phyloP scores from a whole-genome alignment of 2,329 filamentous ascomycete species.

The Colletotrichum destructivum region DNA sequence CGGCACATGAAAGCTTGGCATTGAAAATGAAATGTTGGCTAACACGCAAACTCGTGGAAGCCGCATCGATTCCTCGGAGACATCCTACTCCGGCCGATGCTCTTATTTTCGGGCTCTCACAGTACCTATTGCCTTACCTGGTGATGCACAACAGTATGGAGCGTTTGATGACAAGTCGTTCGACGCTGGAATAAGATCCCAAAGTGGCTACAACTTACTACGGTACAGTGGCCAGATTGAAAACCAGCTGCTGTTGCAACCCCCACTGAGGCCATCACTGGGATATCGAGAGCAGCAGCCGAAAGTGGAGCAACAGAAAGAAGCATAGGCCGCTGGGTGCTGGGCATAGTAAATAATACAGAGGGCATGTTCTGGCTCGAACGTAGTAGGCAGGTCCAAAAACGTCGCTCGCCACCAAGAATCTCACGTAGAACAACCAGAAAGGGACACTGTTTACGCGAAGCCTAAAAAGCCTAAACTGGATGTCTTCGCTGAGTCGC shows the following conservation, averaged over 20 bases:
- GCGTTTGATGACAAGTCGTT: no score
- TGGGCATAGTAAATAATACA: background rate
- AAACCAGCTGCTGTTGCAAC: background rate
- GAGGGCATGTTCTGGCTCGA: background rate
- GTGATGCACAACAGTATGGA: no score
- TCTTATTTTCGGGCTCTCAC: conserved; percentile 12
- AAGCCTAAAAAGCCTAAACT: background rate
- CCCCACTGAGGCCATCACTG: background rate
- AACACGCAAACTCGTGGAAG: background rate
- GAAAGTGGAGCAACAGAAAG: background rate
- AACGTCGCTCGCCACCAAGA: background rate
- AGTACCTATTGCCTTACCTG: background rate
- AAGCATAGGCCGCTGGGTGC: background rate
- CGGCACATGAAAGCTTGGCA: background rate
- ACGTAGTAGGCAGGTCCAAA: background rate
- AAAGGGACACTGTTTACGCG: background rate
- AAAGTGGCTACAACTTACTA: background rate
- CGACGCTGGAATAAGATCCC: no score
- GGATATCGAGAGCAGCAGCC: background rate
- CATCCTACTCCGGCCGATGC: background rate
- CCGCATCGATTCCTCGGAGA: background rate
- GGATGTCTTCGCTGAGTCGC: background rate
- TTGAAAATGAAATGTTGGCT: background rate
- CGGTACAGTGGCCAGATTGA: no score
- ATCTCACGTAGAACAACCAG: background rate